phyloP scores from a whole-genome alignment of 2,329 filamentous ascomycete species.

The Endocalyx cinctus region DNA sequence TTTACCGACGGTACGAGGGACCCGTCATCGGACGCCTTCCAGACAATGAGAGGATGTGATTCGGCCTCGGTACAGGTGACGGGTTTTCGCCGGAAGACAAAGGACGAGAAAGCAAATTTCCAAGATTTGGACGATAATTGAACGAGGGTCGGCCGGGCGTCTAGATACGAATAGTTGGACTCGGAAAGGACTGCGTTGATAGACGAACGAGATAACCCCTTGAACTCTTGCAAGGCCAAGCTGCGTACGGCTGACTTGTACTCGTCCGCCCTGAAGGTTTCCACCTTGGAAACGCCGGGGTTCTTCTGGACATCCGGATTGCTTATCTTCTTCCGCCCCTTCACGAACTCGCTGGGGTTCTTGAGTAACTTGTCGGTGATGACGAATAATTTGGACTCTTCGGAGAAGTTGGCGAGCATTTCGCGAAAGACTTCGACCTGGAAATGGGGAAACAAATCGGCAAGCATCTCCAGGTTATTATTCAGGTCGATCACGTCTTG shows the following conservation, averaged over 20 bases:
- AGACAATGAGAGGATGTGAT: slow-evolving; percentile 58
- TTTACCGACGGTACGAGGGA: slow-evolving; percentile 58
- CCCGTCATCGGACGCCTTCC: slow-evolving; percentile 53
- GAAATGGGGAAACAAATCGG: slow-evolving; percentile 73
- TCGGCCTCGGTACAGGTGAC: slow-evolving; percentile 50
- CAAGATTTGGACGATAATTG: slow-evolving; percentile 69
- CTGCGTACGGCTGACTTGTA: slow-evolving; percentile 66
- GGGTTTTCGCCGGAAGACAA: slow-evolving; percentile 63
- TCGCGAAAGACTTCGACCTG: slow-evolving; percentile 79
- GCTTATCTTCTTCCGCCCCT: slow-evolving; percentile 54
- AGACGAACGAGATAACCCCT: slow-evolving; percentile 65
- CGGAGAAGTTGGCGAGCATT: slow-evolving; percentile 70
- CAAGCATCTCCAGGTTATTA: slow-evolving; percentile 61
- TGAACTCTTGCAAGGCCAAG: slow-evolving; percentile 72
- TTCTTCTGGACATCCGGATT: slow-evolving; percentile 24
- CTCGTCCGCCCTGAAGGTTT: slow-evolving; percentile 61
- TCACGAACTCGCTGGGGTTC: slow-evolving; percentile 64
- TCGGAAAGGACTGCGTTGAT: slow-evolving; percentile 78
- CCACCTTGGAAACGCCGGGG: slow-evolving; percentile 47
- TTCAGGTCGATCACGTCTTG: slow-evolving; percentile 68
- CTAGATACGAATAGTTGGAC: slow-evolving; percentile 73
- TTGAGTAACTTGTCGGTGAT: slow-evolving; percentile 75
- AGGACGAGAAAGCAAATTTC: slow-evolving; percentile 67
- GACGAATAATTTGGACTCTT: slow-evolving; percentile 71
- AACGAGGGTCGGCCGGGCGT: slow-evolving; percentile 65